Conservation (phyloP, 345 rosid species). For the Gossypium australe region DNA sequence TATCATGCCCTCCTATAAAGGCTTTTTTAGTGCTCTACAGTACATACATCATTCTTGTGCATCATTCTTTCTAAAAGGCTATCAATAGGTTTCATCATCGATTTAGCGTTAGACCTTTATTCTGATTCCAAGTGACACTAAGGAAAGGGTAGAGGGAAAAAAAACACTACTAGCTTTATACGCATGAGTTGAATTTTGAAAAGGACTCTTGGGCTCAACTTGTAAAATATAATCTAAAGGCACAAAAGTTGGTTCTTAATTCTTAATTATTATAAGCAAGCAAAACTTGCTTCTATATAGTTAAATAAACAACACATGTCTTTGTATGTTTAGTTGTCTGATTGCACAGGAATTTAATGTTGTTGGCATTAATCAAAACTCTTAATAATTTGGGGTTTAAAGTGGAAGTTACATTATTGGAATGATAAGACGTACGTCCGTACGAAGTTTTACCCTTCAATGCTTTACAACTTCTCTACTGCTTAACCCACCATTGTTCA, state of each 20-base stretch:
- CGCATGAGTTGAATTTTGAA: background rate
- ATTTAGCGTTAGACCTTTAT: conserved; percentile 9
- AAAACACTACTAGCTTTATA: background rate
- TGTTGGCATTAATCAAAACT: background rate
- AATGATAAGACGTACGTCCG: background rate
- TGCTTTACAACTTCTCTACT: background rate
- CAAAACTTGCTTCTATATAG: no score
- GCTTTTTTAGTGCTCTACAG: background rate
- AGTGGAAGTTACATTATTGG: background rate
- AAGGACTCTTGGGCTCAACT: background rate
- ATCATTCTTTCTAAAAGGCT: conserved; percentile 22
- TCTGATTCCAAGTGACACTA: background rate
- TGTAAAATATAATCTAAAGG: background rate
- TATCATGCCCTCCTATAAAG: background rate
- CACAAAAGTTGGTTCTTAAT: background rate
- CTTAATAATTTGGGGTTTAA: background rate
- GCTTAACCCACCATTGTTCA: background rate
- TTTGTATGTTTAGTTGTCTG: background rate
- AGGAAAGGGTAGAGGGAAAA: background rate
- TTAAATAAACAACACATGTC: background rate
- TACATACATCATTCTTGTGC: background rate
- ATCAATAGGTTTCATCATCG: conserved; percentile 20
- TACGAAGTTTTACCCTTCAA: background rate
- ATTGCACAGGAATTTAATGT: background rate
- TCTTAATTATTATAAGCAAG: background rate